A percentile compares a stretch with the other conserved stretches of the same genome.
Evolutionary conservation across 164 flowering plant species (phyloP).

Genomic region (Macadamia integrifolia): DNA sequence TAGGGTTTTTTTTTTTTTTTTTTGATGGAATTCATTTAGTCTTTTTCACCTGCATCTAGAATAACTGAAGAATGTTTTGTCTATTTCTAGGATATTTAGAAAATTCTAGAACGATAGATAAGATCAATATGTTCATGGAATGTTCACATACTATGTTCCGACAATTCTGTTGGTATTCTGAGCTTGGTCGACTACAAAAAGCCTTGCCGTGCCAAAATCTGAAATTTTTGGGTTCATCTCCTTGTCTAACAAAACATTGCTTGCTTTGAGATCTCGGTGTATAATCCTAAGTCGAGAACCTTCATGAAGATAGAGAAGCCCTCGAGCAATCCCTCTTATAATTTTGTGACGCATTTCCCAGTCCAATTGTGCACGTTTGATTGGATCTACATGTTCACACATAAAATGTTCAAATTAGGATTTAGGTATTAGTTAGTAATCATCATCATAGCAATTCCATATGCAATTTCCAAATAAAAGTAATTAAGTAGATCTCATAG

Average conservation of each 20-base stretch:
- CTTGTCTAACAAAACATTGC: conserved; percentile 31
- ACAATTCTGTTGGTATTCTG: conserved; percentile 18
- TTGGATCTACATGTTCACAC: conserved; percentile 18
- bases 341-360: conserved; percentile 29
- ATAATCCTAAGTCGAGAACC: conserved; percentile 31
- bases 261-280: conserved; percentile 38
- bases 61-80: no score
- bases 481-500: no score
- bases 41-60: no score
- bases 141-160: conserved; percentile 25
- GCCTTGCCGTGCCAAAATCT: conserved; percentile 42
- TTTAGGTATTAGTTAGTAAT: not conserved
- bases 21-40: no score
- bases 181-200: conserved; percentile 21
- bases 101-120: no score
- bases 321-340: conserved; percentile 24
- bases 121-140: no score
- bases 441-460: not conserved
- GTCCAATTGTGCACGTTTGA: conserved; percentile 10
- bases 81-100: no score
- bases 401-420: not conserved
- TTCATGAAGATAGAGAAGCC: conserved; percentile 38
- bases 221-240: conserved; percentile 36
- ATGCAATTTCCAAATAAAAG: no score
- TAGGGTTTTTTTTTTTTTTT: no score